Conservation (phyloP, 225 moss, liverwort and hornwort species). For the Pseudoscleropodium purum region DNA sequence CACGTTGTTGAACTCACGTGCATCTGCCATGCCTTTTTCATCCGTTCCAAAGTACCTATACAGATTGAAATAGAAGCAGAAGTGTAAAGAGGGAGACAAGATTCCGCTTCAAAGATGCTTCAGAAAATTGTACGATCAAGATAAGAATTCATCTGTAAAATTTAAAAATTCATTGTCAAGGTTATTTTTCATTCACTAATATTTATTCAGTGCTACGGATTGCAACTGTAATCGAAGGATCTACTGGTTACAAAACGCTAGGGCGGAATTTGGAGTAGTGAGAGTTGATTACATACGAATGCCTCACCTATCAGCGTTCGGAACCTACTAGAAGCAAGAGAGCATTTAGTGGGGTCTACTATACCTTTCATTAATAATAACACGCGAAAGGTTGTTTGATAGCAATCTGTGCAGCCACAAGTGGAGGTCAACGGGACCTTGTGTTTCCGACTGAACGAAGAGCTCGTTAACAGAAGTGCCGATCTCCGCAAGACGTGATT, state of each 20-base stretch:
- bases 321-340: not conserved
- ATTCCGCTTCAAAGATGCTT: not conserved
- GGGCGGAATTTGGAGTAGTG: not conserved
- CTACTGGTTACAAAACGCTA: not conserved
- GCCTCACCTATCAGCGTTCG: not conserved
- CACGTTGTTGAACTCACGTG: slow-evolving; percentile 15
- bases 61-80: not conserved
- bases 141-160: not conserved
- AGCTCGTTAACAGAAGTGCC: slow-evolving; percentile 24
- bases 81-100: not conserved
- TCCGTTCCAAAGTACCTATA: slow-evolving; percentile 36
- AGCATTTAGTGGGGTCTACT: not conserved
- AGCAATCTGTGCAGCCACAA: slow-evolving; percentile 25
- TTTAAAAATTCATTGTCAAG: not conserved
- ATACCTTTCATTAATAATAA: slow-evolving; percentile 41
- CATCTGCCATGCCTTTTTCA: slow-evolving; percentile 12
- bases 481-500: slow-evolving; percentile 21
- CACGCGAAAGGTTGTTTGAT: slow-evolving; percentile 49
- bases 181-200: not conserved
- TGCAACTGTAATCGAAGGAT: not conserved
- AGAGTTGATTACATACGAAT: not conserved
- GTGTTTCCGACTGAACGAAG: slow-evolving; percentile 10
- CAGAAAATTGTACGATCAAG: not conserved
- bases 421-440: slow-evolving; percentile 22
- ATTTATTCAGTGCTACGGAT: not conserved